phyloP scores from a whole-genome alignment of 2,329 filamentous ascomycete species.

The Neonectria faginata region DNA sequence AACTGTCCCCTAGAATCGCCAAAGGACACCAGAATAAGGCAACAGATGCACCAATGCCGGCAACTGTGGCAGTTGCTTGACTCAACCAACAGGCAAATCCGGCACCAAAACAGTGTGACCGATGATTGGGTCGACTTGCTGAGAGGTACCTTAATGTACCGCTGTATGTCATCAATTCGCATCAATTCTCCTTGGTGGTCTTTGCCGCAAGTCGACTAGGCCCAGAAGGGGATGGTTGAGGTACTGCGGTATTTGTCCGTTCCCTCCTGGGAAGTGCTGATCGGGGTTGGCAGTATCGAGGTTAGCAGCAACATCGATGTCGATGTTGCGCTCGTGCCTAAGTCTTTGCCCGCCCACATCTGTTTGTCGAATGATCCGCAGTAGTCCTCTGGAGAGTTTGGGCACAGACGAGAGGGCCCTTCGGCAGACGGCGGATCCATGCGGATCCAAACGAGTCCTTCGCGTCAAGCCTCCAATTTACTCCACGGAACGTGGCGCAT shows the following conservation, averaged over 20 bases:
- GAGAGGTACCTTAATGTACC: conserved; percentile 38
- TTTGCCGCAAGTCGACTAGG: conserved; percentile 33
- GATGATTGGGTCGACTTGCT: conserved; percentile 5
- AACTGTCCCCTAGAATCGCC: not conserved
- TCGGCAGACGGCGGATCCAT: conserved; percentile 14
- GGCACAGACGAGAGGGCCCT: conserved; percentile 16
- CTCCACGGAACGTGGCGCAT: conserved; percentile 25
- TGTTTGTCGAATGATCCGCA: conserved; percentile 32
- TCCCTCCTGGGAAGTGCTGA: conserved; percentile 12
- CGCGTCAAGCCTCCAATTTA: conserved; percentile 12
- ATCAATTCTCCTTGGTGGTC: conserved; percentile 29
- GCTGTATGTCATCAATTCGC: conserved; percentile 39
- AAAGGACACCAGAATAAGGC: conserved; percentile 12
- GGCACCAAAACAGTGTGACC: not conserved
- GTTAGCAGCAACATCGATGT: not conserved
- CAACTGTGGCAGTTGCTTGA: not conserved
- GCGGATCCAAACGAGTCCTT: conserved; percentile 16
- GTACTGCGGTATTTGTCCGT: conserved; percentile 37
- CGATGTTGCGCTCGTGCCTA: conserved; percentile 18
- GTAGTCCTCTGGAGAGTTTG: conserved; percentile 12
- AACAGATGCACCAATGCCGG: conserved; percentile 7
- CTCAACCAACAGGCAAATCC: conserved; percentile 14
- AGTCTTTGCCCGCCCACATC: conserved; percentile 24
- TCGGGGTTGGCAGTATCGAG: conserved; percentile 17
- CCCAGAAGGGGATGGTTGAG: conserved; percentile 38